These are phyloP conservation scores for Cutaneotrichosporon spelunceum DNA, from an alignment of 1,284 basidiomycete species.

Conservation along the genomic window DNA sequence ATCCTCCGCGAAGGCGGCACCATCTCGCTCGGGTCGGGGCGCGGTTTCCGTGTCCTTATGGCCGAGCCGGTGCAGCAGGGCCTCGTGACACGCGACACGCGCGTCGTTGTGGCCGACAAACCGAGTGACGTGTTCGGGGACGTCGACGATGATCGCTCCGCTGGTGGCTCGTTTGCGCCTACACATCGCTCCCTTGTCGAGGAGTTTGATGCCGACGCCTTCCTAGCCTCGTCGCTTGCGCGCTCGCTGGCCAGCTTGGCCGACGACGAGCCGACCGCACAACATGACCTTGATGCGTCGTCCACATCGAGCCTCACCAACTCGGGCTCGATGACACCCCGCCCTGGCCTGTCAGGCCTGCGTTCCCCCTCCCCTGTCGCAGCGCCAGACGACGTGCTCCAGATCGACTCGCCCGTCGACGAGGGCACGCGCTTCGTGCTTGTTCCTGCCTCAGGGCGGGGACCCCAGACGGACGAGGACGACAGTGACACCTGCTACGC, in stretches of 20 bases:
- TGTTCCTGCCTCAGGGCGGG: constrained; percentile 4
- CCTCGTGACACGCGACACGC: constrained; percentile 56
- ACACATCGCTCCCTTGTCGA: constrained; percentile 33
- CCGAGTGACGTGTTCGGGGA: constrained; percentile 24
- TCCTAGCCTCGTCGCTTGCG: constrained; percentile 20
- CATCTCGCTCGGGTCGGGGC: constrained; percentile 15
- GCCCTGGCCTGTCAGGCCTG: constrained; percentile 27
- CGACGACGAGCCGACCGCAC: constrained; percentile 29
- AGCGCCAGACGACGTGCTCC: constrained; percentile 24
- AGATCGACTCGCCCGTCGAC: constrained; percentile 18
- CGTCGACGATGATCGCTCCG: constrained; percentile 10
- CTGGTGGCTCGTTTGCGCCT: constrained; percentile 28
- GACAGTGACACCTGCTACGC: constrained; percentile 40
- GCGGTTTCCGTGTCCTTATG: constrained; percentile 47
- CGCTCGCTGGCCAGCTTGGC: constrained; percentile 28
- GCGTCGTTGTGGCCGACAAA: constrained; percentile 57
- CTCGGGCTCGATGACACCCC: constrained; percentile 48
- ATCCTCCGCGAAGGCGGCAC: constrained; percentile 19
- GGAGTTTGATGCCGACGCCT: constrained; percentile 41
- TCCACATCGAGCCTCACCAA: constrained; percentile 28
- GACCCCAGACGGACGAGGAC: constrained; percentile 15
- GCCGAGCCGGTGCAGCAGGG: constrained; percentile 72
- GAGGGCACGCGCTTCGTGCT: constrained; percentile 21
- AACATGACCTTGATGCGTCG: constrained; percentile 25
- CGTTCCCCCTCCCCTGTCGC: constrained; percentile 31